Percentiles rank a stretch among this genome's conserved stretches.
phyloP scores from a whole-genome alignment of 768 basidiomycete species.

The Tulasnella calospora region DNA sequence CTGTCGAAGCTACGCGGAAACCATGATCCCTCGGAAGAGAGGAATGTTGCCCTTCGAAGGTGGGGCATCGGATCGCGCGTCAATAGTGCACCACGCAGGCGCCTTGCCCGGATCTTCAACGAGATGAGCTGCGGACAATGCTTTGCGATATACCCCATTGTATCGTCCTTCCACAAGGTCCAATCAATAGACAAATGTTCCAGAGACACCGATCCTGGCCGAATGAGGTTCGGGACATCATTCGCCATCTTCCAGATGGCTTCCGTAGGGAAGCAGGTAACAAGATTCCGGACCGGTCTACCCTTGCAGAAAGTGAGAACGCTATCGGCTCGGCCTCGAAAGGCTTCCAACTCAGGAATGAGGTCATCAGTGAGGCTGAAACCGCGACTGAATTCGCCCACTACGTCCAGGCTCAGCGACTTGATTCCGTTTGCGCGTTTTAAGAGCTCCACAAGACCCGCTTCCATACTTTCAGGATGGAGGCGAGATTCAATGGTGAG shows the following conservation, averaged over 20 bases:
- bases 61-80: background rate
- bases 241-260: background rate
- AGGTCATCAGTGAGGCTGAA: background rate
- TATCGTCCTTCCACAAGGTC: background rate
- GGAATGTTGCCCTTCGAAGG: background rate
- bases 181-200: background rate
- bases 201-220: background rate
- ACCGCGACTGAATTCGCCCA: no score
- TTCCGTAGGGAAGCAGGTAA: background rate
- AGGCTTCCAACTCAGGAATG: background rate
- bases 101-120: conserved; percentile 35
- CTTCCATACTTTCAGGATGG: background rate
- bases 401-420: background rate
- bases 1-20: no score
- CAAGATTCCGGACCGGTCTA: background rate
- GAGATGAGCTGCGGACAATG: no score
- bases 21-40: background rate
- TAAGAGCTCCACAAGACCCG: background rate
- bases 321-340: background rate
- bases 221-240: background rate
- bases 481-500: background rate
- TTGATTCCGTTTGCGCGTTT: background rate
- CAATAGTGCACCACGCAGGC: background rate
- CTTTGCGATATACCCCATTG: background rate
- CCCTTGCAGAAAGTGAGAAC: background rate